phyloP scores from a whole-genome alignment of 1,139 yeast genomes.

The Arxiozyma bovina region DNA sequence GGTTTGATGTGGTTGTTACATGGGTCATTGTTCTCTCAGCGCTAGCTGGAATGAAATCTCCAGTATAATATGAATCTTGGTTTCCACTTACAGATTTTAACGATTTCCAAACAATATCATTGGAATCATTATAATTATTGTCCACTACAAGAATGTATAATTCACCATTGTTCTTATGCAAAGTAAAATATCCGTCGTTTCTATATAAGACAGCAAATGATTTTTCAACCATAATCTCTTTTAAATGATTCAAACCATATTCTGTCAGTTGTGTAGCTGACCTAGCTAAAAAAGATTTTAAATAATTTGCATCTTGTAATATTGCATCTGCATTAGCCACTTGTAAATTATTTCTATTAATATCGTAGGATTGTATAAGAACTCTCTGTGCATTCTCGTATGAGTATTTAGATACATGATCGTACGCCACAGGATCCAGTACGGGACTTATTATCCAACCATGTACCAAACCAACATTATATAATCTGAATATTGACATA shows the following conservation, averaged over 20 bases:
- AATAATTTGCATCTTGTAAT: conserved; percentile 26
- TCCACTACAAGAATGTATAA: conserved; percentile 63
- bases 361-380: conserved; percentile 34
- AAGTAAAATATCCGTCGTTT: conserved; percentile 72
- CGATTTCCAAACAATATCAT: conserved; percentile 66
- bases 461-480: conserved; percentile 40
- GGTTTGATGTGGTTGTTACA: not conserved
- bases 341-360: conserved; percentile 13
- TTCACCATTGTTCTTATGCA: conserved; percentile 46
- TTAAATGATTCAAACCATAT: conserved; percentile 45
- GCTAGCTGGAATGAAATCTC: conserved; percentile 42
- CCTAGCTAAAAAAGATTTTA: conserved; percentile 33
- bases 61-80: conserved; percentile 58
- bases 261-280: conserved; percentile 67
- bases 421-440: conserved; percentile 22
- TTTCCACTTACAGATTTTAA: conserved; percentile 56
- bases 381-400: conserved; percentile 40
- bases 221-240: conserved; percentile 38
- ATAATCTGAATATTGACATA: conserved; percentile 37
- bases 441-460: conserved; percentile 43
- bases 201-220: conserved; percentile 64
- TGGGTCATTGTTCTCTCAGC: conserved; percentile 6
- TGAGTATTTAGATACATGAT: conserved; percentile 34
- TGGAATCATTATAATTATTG: conserved; percentile 43
- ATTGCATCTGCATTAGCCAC: conserved; percentile 17